Percentiles rank a stretch among this genome's conserved stretches.
Evolutionary conservation across 768 basidiomycete genomes (phyloP).

Genomic region (Podaxis mareebaensis): DNA sequence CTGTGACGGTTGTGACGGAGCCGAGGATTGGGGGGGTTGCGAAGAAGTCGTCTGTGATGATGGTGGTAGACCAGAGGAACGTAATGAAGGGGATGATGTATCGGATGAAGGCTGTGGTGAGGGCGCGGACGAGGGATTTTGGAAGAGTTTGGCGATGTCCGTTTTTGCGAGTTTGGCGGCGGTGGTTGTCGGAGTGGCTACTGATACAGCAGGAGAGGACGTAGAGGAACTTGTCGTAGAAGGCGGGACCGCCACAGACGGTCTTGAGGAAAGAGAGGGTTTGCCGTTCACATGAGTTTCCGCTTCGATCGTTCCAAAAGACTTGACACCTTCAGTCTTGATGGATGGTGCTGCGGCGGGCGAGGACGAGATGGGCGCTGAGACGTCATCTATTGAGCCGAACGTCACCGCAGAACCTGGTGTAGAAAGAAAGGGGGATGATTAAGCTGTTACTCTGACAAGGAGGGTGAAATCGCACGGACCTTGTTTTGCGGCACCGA

Average conservation of each 20-base stretch:
- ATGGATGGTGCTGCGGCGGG: slow-evolving; percentile 69
- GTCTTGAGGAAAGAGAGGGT: slow-evolving; percentile 44
- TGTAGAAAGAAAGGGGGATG: slow-evolving; percentile 12
- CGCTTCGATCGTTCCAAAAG: slow-evolving; percentile 74
- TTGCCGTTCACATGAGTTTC: slow-evolving; percentile 64
- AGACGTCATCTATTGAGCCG: slow-evolving; percentile 85
- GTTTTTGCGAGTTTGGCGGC: slow-evolving; percentile 42
- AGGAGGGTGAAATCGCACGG: slow-evolving; percentile 23
- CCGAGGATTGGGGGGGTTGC: slow-evolving; percentile 31
- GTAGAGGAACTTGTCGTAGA: slow-evolving; percentile 36
- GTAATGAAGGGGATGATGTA: slow-evolving; percentile 58
- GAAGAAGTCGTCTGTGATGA: slow-evolving; percentile 28
- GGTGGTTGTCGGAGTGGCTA: slow-evolving; percentile 31
- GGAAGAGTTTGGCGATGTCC: slow-evolving; percentile 65
- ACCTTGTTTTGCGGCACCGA: slow-evolving; percentile 71
- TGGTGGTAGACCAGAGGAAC: slow-evolving; percentile 53
- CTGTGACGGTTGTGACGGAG: slow-evolving; percentile 46
- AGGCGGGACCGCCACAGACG: slow-evolving; percentile 28
- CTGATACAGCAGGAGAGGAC: slow-evolving; percentile 34
- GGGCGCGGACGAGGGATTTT: slow-evolving; percentile 51
- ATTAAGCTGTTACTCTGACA: slow-evolving; percentile 17
- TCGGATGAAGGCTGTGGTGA: slow-evolving; percentile 54
- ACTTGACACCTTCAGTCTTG: slow-evolving; percentile 74
- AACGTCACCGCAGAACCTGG: slow-evolving; percentile 76
- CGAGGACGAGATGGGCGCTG: slow-evolving; percentile 79